Evolutionary conservation across 306 rosid genomes (phyloP).

Genomic region (Pyrus pyrifolia): DNA sequence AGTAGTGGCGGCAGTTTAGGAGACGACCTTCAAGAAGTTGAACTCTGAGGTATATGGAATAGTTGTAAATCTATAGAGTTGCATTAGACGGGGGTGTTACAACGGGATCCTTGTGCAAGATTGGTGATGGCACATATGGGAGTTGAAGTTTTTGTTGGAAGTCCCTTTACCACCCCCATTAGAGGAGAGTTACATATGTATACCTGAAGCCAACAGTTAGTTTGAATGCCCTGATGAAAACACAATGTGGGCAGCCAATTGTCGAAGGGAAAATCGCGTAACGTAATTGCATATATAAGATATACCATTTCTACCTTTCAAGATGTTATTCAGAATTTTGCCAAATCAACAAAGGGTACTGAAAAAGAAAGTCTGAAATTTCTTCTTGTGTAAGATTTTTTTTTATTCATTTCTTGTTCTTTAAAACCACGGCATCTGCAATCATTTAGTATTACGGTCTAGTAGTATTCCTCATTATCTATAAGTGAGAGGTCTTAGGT

Average conservation of each 20-base stretch:
- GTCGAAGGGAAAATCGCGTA: not conserved
- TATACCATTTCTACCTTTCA: not conserved
- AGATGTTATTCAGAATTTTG: not conserved
- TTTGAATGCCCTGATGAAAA: not conserved
- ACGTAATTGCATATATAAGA: not conserved
- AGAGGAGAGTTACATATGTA: constrained; percentile 3
- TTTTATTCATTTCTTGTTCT: not conserved
- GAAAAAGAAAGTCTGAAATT: not conserved
- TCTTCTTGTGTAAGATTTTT: not conserved
- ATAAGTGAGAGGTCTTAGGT: too few relatives aligned
- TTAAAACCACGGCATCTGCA: too few relatives aligned
- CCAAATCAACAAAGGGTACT: not conserved
- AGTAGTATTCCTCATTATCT: too few relatives aligned
- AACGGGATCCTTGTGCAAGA: constrained; percentile 5
- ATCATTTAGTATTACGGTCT: too few relatives aligned
- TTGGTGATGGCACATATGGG: not conserved
- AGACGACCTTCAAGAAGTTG: constrained; percentile 67
- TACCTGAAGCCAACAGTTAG: constrained; percentile 2
- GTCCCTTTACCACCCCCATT: constrained; percentile 5
- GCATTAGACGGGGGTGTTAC: not conserved
- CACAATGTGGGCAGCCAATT: not conserved
- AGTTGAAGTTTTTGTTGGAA: constrained; percentile 6
- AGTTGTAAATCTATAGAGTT: not conserved
- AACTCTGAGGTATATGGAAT: constrained; percentile 33
- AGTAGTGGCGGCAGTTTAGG: constrained; percentile 38